Percentiles rank a stretch among this genome's conserved stretches.
Conservation (phyloP, 345 rosid genomes). For the Heritiera fomes region DNA sequence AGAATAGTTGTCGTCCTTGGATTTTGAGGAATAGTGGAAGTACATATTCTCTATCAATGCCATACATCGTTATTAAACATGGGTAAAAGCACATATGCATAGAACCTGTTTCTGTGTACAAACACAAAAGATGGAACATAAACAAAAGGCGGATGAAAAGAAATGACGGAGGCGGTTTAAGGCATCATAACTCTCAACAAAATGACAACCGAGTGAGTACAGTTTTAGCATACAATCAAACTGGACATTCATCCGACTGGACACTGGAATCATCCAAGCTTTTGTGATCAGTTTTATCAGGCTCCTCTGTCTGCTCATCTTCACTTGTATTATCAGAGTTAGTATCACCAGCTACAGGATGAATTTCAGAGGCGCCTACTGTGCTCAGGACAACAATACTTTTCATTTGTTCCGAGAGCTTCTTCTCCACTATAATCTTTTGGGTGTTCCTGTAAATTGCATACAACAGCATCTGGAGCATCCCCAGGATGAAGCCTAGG, state of each 20-base stretch:
- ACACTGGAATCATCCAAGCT: constrained; percentile 25
- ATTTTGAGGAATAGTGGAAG: background rate
- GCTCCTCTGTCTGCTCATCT: background rate
- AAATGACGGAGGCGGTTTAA: background rate
- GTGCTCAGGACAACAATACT: constrained; percentile 26
- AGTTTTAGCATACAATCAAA: constrained; percentile 23
- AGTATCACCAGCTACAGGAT: constrained; percentile 22
- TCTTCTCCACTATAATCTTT: constrained; percentile 28
- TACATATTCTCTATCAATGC: background rate
- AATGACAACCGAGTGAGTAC: background rate
- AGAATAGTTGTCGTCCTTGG: background rate
- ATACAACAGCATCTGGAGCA: constrained; percentile 71
- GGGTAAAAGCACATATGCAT: background rate
- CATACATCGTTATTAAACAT: background rate
- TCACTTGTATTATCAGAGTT: background rate
- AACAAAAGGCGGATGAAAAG: background rate
- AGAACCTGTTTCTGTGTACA: background rate
- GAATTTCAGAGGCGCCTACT: constrained; percentile 32
- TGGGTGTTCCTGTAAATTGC: constrained; percentile 46
- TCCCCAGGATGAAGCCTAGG: constrained; percentile 67
- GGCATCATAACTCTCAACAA: background rate
- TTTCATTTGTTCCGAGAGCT: constrained; percentile 32
- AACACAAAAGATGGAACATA: background rate
- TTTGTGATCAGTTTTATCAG: constrained; percentile 22
- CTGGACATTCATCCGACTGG: constrained; percentile 30